Base-by-base conservation (phyloP, 306 rosid genomes). In the Glycine soja region DNA sequence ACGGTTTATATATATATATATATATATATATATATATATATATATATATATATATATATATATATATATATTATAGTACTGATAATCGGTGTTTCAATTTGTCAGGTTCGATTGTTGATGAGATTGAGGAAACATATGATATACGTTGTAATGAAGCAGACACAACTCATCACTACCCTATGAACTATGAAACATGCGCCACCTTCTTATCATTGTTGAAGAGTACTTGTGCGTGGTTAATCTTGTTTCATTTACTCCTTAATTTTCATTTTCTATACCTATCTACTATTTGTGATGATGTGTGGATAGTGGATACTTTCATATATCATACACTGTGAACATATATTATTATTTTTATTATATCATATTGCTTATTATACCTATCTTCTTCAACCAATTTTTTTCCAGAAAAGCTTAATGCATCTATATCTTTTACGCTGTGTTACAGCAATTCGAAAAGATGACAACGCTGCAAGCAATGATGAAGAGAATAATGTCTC, bases 41-140 rank as follows among this genome's bases (percentile, higher is more conserved):
- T n/a, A n/a, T n/a, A n/a, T n/a, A n/a, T n/a, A n/a, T n/a, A n/a
- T n/a, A n/a, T n/a, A n/a, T n/a, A n/a, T n/a, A n/a, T n/a, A n/a
- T n/a, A n/a, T n/a, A n/a, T n/a, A n/a, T n/a, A n/a, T n/a, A n/a
- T n/a, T n/a, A n/a, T 51, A 51, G 34, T 14, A 65, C 10, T 40
- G 36, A 59, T 62, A 47, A 79, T 3, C 14, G 2, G 51, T 11
- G 40, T 24, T 78, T 72, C 30, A 24, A 24, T 24, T 6, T 79
- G 74, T 13, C 78, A 87, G 90, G 83, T 75, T 82, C 73, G 16
- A 50, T 85, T 50, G 83, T 79, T 59, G 88, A 85, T 36, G 81
- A 87, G 36, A 54, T 50, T 36, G 70, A 75, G 72, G 81, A 79
- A 64, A 42, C 69, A 19, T 36, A 45, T 24, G 63, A 59, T 3